These are phyloP conservation scores for Colletotrichum orbiculare DNA, from an alignment of 2,329 filamentous ascomycete genomes.

Conservation along the genomic window DNA sequence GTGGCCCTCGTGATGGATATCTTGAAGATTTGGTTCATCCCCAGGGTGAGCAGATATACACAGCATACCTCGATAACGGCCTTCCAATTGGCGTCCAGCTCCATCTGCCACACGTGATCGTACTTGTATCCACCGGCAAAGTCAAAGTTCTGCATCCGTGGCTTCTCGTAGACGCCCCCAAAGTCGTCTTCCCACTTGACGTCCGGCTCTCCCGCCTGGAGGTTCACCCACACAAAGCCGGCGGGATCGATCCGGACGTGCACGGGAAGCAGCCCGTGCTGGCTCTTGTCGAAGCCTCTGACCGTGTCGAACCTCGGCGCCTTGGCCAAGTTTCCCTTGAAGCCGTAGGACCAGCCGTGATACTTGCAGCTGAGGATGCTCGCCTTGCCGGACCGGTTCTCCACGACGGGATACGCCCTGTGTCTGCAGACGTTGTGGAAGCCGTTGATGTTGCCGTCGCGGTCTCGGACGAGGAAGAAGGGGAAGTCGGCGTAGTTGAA, in stretches of 20 bases:
- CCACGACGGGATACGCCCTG: conserved; percentile 38
- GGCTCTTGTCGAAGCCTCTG: conserved; percentile 49
- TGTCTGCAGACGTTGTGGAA: conserved; percentile 40
- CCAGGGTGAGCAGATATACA: no score
- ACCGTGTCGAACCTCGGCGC: conserved; percentile 54
- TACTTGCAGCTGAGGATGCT: conserved; percentile 45
- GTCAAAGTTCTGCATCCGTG: conserved; percentile 40
- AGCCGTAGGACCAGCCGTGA: conserved; percentile 58
- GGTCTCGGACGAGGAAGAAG: conserved; percentile 40
- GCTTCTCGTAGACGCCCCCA: conserved; percentile 40
- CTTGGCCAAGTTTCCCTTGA: conserved; percentile 54
- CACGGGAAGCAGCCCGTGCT: conserved; percentile 48
- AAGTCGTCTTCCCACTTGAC: conserved; percentile 57
- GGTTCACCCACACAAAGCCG: conserved; percentile 63
- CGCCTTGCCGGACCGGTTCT: conserved; percentile 37
- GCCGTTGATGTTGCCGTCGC: conserved; percentile 37
- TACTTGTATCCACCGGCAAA: conserved; percentile 42
- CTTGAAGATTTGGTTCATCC: no score
- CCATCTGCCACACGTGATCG: conserved; percentile 47
- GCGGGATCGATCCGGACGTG: conserved; percentile 57
- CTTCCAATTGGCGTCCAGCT: conserved; percentile 54
- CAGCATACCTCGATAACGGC: conserved; percentile 43
- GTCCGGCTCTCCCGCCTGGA: conserved; percentile 53
- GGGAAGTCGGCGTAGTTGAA: conserved; percentile 39
- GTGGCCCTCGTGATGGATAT: no score